Conservation (phyloP, 2,329 filamentous ascomycete species). For the Alternaria arbusti region DNA sequence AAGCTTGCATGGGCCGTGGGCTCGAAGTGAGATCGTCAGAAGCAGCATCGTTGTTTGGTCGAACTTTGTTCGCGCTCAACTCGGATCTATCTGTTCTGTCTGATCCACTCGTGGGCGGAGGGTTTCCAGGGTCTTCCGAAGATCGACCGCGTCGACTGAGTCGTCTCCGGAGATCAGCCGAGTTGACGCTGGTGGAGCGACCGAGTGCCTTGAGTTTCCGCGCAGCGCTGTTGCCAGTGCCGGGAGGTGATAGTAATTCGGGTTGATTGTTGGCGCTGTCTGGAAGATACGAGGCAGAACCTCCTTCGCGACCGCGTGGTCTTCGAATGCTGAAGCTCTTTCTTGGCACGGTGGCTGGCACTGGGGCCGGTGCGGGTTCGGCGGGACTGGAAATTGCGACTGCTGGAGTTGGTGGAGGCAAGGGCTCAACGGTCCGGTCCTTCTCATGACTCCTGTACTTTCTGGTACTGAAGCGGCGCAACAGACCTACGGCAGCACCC, state of each 20-base stretch:
- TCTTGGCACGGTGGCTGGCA: constrained; percentile 66
- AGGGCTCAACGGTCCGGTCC: constrained; percentile 59
- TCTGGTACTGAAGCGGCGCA: constrained; percentile 90
- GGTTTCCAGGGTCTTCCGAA: constrained; percentile 64
- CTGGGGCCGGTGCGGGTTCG: constrained; percentile 65
- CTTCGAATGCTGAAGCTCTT: constrained; percentile 89
- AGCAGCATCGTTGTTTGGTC: constrained; percentile 59
- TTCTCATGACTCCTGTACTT: constrained; percentile 67
- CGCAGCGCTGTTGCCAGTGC: constrained; percentile 62
- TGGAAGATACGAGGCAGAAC: constrained; percentile 58
- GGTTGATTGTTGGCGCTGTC: constrained; percentile 69
- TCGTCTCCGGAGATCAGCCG: constrained; percentile 77
- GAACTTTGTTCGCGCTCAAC: constrained; percentile 50
- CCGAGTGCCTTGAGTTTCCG: constrained; percentile 73
- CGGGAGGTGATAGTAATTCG: constrained; percentile 77
- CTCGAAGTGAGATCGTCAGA: constrained; percentile 54
- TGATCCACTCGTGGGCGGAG: constrained; percentile 77
- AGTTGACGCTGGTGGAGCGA: constrained; percentile 90
- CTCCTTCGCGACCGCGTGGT: constrained; percentile 60
- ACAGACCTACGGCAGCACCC: constrained; percentile 80
- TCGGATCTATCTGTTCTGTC: constrained; percentile 81
- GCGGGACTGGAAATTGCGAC: constrained; percentile 81
- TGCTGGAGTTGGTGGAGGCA: constrained; percentile 74
- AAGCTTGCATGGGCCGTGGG: constrained; percentile 39
- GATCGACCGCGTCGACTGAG: constrained; percentile 61